Evolutionary conservation across 163 green algal species (phyloP).

Genomic region (Prototheca wickerhamii): DNA sequence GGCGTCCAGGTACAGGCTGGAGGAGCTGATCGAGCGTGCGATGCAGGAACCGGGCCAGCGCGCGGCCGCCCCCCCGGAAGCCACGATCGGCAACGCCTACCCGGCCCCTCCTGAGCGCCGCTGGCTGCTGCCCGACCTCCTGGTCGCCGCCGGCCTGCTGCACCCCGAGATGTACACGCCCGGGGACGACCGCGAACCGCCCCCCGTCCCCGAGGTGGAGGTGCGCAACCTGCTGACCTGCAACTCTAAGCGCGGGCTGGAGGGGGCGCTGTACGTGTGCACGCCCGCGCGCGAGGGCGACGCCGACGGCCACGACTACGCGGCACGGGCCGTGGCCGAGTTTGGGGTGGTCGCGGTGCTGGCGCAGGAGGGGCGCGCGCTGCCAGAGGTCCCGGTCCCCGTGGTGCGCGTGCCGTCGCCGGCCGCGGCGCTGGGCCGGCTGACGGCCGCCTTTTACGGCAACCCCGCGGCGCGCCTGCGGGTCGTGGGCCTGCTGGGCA

Average conservation of each 20-base stretch:
- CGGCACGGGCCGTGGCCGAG: slow-evolving; percentile 16
- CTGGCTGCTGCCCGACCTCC: slow-evolving; percentile 41
- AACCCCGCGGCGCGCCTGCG: slow-evolving; percentile 7
- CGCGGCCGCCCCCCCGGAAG: background rate
- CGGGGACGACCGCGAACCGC: background rate
- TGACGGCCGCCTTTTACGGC: slow-evolving; percentile 72
- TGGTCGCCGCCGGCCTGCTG: slow-evolving; percentile 32
- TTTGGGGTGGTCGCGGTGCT: slow-evolving; percentile 31
- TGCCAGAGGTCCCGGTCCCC: slow-evolving; percentile 37
- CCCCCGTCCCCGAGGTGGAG: slow-evolving; percentile 8
- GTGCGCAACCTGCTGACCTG: slow-evolving; percentile 43
- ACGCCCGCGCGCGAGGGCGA: slow-evolving; percentile 11
- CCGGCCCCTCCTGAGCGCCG: slow-evolving; percentile 30
- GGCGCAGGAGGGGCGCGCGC: slow-evolving; percentile 3
- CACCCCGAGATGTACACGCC: no score
- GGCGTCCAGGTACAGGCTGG: no score
- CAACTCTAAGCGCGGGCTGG: slow-evolving; percentile 17
- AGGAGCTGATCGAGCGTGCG: background rate
- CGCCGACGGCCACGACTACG: slow-evolving; percentile 38
- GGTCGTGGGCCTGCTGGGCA: slow-evolving; percentile 45
- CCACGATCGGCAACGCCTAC: slow-evolving; percentile 12
- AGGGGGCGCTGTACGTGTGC: slow-evolving; percentile 28
- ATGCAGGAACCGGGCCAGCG: background rate
- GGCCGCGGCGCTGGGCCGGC: slow-evolving; percentile 19
- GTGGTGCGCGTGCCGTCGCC: slow-evolving; percentile 47